Percentiles rank a stretch among this genome's conserved stretches.
phyloP scores from a whole-genome alignment of 2,329 filamentous ascomycete genomes.

The Neonectria neomacrospora region DNA sequence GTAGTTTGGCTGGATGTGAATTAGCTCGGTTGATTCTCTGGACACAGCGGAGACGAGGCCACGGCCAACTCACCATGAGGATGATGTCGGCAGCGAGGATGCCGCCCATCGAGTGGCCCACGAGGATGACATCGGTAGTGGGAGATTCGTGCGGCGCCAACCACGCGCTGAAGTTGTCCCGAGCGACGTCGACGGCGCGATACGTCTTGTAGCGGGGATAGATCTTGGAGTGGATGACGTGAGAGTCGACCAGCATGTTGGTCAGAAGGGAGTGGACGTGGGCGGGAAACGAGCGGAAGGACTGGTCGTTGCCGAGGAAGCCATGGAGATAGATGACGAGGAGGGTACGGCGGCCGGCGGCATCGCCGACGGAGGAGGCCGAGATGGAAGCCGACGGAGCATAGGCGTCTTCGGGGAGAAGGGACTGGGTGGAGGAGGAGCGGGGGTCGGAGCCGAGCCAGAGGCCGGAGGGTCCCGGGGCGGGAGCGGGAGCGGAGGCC shows the following conservation, averaged over 20 bases:
- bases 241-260: conserved; percentile 73
- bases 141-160: conserved; percentile 79
- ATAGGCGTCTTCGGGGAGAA: conserved; percentile 44
- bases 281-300: conserved; percentile 87
- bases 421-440: conserved; percentile 60
- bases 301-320: conserved; percentile 89
- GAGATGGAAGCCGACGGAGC: conserved; percentile 48
- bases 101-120: conserved; percentile 93
- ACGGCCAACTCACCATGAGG: conserved; percentile 62
- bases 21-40: conserved; percentile 13
- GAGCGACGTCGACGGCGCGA: conserved; percentile 75
- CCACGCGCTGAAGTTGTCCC: conserved; percentile 87
- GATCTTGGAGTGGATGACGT: conserved; percentile 87
- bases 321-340: conserved; percentile 89
- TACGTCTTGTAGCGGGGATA: conserved; percentile 85
- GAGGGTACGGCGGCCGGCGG: conserved; percentile 62
- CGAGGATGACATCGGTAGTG: conserved; percentile 80
- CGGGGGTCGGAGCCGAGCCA: conserved; percentile 55
- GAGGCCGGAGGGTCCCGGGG: conserved; percentile 1
- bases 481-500: conserved; percentile 23
- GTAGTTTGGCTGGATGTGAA: conserved; percentile 47
- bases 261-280: conserved; percentile 83
- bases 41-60: background rate
- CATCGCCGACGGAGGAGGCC: conserved; percentile 31
- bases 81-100: conserved; percentile 83